These are phyloP conservation scores for Aspergillus conjunctus DNA, from an alignment of 495 filamentous ascomycete genomes.

Conservation along the genomic window DNA sequence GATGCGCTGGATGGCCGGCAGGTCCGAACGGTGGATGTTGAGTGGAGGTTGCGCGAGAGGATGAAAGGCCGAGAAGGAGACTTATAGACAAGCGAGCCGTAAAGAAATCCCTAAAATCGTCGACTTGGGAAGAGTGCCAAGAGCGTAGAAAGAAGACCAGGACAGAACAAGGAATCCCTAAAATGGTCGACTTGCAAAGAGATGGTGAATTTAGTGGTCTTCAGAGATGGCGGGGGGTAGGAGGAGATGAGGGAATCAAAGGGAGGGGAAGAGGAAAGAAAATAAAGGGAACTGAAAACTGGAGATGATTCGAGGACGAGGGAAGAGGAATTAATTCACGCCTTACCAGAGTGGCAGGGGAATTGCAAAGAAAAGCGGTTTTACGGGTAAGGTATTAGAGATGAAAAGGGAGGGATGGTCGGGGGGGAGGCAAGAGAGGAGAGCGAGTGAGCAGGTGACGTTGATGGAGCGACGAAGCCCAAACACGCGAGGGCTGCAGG, in stretches of 20 bases:
- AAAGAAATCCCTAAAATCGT: too few species aligned
- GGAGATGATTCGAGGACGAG: slow-evolving; percentile 20
- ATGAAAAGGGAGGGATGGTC: slow-evolving; percentile 21
- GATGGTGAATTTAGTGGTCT: slow-evolving; percentile 7
- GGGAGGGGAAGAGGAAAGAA: slow-evolving; percentile 16
- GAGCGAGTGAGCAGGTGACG: slow-evolving; percentile 35
- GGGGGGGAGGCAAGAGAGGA: slow-evolving; percentile 23
- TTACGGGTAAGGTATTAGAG: slow-evolving; percentile 19
- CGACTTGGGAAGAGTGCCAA: slow-evolving; percentile 32
- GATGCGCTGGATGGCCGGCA: slow-evolving; percentile 33
- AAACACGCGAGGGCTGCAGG: slow-evolving; percentile 39
- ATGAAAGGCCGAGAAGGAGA: slow-evolving; percentile 34
- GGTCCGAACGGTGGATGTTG: slow-evolving; percentile 35
- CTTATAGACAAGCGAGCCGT: slow-evolving; percentile 31
- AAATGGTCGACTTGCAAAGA: slow-evolving; percentile 17
- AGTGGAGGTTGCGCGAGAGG: slow-evolving; percentile 36
- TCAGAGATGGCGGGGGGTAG: slow-evolving; percentile 9
- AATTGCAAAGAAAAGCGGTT: slow-evolving; percentile 20
- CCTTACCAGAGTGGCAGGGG: slow-evolving; percentile 23
- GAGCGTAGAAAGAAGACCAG: slow-evolving; percentile 26
- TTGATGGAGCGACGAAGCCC: slow-evolving; percentile 40
- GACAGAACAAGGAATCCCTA: slow-evolving; percentile 16
- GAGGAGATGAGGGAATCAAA: slow-evolving; percentile 14
- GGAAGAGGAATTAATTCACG: slow-evolving; percentile 21
- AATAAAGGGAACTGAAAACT: slow-evolving; percentile 15